These are phyloP conservation scores for Annulohypoxylon maeteangense DNA, from an alignment of 495 filamentous ascomycete species.

Conservation along the genomic window DNA sequence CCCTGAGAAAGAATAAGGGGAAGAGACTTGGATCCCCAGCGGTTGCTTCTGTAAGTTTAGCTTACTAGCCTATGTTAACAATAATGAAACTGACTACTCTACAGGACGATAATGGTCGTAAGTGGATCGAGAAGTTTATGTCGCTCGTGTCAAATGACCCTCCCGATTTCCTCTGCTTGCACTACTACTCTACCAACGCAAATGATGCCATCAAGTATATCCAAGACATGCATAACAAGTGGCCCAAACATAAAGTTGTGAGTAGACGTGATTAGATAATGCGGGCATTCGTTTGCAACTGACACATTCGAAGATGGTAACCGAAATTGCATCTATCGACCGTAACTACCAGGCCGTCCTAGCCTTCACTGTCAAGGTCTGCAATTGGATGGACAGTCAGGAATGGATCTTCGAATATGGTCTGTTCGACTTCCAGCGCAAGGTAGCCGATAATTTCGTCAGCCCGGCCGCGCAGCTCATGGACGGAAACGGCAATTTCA, in stretches of 20 bases:
- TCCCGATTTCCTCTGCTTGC: slow-evolving; percentile 58
- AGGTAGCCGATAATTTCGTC: slow-evolving; percentile 57
- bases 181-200: slow-evolving; percentile 58
- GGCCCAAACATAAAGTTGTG: slow-evolving; percentile 42
- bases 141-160: slow-evolving; percentile 43
- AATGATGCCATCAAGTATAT: slow-evolving; percentile 47
- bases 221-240: slow-evolving; percentile 51
- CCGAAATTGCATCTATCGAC: slow-evolving; percentile 59
- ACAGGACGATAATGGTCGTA: slow-evolving; percentile 50
- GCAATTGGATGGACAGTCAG: slow-evolving; percentile 58
- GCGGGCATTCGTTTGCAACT: not conserved
- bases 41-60: slow-evolving; percentile 40
- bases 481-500: slow-evolving; percentile 56
- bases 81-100: slow-evolving; percentile 12
- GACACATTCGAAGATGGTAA: slow-evolving; percentile 48
- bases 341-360: slow-evolving; percentile 51
- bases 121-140: slow-evolving; percentile 60
- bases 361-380: slow-evolving; percentile 54
- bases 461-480: slow-evolving; percentile 60
- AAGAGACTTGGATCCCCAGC: slow-evolving; percentile 53
- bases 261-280: slow-evolving; percentile 24
- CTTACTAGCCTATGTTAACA: not conserved
- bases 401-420: slow-evolving; percentile 58
- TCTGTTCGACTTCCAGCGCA: slow-evolving; percentile 58
- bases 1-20: slow-evolving; percentile 51